Percentiles rank a stretch among this genome's conserved stretches.
These are phyloP conservation scores for Naganishia kalamii DNA, from an alignment of 768 basidiomycete species.

Conservation along the genomic window DNA sequence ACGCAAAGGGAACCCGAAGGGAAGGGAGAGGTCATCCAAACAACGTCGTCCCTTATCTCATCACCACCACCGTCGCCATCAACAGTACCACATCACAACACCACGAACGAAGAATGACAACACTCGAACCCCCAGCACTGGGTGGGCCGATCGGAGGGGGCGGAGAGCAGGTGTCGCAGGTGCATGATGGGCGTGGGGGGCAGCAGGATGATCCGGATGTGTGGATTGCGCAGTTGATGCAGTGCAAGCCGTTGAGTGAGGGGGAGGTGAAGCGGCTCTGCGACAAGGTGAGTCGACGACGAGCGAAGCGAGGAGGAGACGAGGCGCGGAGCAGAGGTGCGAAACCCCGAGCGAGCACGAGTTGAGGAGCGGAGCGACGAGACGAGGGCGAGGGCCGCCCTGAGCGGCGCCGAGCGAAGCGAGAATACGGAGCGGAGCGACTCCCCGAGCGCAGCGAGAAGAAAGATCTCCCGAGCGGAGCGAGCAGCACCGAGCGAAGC, in stretches of 20 bases:
- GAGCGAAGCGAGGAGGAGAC: background rate
- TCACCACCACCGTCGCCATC: too few species aligned
- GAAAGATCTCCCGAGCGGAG: too few species aligned
- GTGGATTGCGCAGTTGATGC: constrained; percentile 93
- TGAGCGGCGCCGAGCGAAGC: background rate
- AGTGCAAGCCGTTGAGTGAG: constrained; percentile 95
- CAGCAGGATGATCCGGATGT: constrained; percentile 67
- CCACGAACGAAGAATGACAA: background rate
- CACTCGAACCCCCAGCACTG: constrained; percentile 11
- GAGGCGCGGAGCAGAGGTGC: background rate
- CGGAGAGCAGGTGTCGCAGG: too few species aligned
- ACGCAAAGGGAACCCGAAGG: too few species aligned
- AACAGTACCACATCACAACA: background rate
- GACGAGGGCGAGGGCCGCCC: background rate
- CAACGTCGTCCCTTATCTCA: too few species aligned
- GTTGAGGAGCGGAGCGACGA: background rate
- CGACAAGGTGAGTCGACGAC: constrained; percentile 72
- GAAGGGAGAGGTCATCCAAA: too few species aligned
- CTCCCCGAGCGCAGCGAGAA: too few species aligned
- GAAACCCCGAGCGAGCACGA: too few species aligned
- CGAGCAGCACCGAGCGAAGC: background rate
- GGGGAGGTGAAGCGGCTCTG: constrained; percentile 93
- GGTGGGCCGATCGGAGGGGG: constrained; percentile 9
- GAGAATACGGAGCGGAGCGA: too few species aligned
- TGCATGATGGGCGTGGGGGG: background rate